Evolutionary conservation across 1,284 basidiomycete species (phyloP).

Genomic region (Cutaneotrichosporon sp.): DNA sequence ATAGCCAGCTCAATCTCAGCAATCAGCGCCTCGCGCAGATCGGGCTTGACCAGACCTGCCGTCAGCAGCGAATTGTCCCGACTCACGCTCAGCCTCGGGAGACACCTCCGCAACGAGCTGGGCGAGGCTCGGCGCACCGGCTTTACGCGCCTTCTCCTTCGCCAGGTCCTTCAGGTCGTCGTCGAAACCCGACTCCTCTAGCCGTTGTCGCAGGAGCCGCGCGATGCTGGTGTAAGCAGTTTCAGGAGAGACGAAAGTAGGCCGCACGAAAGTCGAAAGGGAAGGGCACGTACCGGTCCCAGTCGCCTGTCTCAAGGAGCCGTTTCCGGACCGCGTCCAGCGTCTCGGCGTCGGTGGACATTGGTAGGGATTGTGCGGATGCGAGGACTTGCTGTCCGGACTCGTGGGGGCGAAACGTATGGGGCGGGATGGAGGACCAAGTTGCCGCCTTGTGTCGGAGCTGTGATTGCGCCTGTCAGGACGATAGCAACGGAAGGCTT

Average conservation of each 20-base stretch:
- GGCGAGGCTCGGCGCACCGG: slow-evolving; percentile 34
- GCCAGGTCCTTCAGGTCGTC: slow-evolving; percentile 46
- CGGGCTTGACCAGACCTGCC: slow-evolving; percentile 9
- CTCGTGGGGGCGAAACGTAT: too few species aligned
- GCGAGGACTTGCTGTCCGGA: too few species aligned
- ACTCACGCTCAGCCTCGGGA: slow-evolving; percentile 32
- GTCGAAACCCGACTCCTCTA: slow-evolving; percentile 40
- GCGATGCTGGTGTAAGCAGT: slow-evolving; percentile 35
- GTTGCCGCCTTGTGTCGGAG: too few species aligned
- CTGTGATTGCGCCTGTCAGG: too few species aligned
- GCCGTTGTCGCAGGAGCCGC: slow-evolving; percentile 23
- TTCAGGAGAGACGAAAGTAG: neutral
- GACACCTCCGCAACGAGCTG: slow-evolving; percentile 31
- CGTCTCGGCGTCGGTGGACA: slow-evolving; percentile 26
- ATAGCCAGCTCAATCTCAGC: slow-evolving; percentile 41
- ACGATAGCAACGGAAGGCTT: too few species aligned
- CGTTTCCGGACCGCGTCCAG: slow-evolving; percentile 36
- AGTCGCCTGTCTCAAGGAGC: slow-evolving; percentile 43
- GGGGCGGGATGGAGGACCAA: too few species aligned
- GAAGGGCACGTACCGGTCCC: slow-evolving; percentile 36
- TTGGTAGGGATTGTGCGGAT: too few species aligned
- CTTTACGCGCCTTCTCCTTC: slow-evolving; percentile 38
- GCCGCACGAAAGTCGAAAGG: neutral
- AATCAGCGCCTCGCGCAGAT: slow-evolving; percentile 28
- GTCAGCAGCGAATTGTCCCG: neutral